These are phyloP conservation scores for Stephanodiscus minutulus DNA, from an alignment of 108 stramenopile species.

Conservation along the genomic window DNA sequence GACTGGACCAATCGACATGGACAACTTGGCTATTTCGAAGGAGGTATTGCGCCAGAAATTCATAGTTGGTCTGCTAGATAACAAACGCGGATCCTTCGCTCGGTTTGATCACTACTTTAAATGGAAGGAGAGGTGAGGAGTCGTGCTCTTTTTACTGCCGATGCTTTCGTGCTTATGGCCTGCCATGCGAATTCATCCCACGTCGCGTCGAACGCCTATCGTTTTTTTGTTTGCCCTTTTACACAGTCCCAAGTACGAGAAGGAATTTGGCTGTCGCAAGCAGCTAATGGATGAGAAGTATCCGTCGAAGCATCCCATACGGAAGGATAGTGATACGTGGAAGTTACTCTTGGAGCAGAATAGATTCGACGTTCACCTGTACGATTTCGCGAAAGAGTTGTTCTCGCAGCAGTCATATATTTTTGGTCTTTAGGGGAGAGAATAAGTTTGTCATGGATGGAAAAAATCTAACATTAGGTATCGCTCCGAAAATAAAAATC, in stretches of 20 bases:
- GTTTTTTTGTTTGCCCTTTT: neutral
- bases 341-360: constrained; percentile 43
- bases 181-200: too few relatives aligned
- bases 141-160: neutral
- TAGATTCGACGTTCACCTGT: constrained; percentile 38
- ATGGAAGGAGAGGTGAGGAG: constrained; percentile 43
- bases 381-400: constrained; percentile 44
- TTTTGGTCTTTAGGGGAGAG: constrained; percentile 41
- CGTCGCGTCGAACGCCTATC: too few relatives aligned
- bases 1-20: constrained; percentile 36
- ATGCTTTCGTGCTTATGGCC: neutral
- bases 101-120: constrained; percentile 53
- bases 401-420: constrained; percentile 40
- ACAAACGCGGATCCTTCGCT: constrained; percentile 47
- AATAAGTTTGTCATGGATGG: too few relatives aligned
- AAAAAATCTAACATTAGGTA: too few relatives aligned
- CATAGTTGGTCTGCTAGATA: constrained; percentile 43
- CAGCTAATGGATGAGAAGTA: constrained; percentile 47
- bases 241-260: constrained; percentile 24
- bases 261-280: constrained; percentile 44
- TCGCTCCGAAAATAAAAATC: too few relatives aligned
- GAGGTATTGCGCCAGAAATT: constrained; percentile 45
- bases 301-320: constrained; percentile 30
- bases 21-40: constrained; percentile 41
- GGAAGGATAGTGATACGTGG: constrained; percentile 29